A percentile compares a stretch with the other conserved stretches of the same genome.
These are phyloP conservation scores for Prunus mira DNA, from an alignment of 306 rosid species.

Conservation along the genomic window DNA sequence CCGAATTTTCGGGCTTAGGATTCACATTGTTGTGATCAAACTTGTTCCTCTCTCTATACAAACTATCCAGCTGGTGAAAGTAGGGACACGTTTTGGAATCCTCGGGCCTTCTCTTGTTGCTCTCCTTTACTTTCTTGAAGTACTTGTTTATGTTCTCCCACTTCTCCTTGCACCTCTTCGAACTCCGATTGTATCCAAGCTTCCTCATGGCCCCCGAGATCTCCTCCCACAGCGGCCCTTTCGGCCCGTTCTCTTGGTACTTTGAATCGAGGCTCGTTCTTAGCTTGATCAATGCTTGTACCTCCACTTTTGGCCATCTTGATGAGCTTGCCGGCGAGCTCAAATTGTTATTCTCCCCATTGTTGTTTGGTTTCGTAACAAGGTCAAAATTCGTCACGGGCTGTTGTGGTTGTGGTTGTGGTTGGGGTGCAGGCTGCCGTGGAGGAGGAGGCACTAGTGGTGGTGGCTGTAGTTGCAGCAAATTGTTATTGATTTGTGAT, in stretches of 20 bases:
- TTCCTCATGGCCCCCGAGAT: conserved; percentile 65
- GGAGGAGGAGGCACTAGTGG: neutral
- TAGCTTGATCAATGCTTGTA: conserved; percentile 61
- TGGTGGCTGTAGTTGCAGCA: neutral
- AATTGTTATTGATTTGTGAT: conserved; percentile 10
- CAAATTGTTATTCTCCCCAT: conserved; percentile 28
- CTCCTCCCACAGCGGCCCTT: conserved; percentile 95
- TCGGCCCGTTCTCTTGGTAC: conserved; percentile 79
- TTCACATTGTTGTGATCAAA: neutral
- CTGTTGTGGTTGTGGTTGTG: neutral
- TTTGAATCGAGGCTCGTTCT: conserved; percentile 56
- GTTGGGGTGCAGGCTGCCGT: neutral
- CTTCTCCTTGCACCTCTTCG: conserved; percentile 94
- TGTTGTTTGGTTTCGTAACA: conserved; percentile 18
- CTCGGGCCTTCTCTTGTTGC: conserved; percentile 79
- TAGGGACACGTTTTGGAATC: conserved; percentile 95
- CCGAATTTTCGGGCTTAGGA: conserved; percentile 34
- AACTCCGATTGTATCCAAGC: conserved; percentile 61
- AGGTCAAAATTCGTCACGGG: conserved; percentile 26
- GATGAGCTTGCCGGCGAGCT: conserved; percentile 38
- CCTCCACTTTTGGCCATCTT: conserved; percentile 89
- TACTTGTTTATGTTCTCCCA: conserved; percentile 99
- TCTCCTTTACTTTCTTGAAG: conserved; percentile 92
- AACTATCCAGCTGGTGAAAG: conserved; percentile 64
- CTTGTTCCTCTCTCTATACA: conserved; percentile 58